phyloP scores from a whole-genome alignment of 208 protist genomes.

The Sergeia podlipaevii region DNA sequence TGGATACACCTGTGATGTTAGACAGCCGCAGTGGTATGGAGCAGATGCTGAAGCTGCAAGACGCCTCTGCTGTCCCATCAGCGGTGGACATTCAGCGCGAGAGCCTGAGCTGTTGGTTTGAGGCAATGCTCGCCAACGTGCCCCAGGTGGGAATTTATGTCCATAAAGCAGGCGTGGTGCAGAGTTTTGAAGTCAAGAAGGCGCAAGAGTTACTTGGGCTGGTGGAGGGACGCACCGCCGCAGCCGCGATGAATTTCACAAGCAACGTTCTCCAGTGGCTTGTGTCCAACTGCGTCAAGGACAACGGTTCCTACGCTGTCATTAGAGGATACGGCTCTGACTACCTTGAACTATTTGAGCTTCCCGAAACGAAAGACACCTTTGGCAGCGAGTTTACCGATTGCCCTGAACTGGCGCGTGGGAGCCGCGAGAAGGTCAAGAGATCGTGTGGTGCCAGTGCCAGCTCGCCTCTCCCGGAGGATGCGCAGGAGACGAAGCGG shows the following conservation, averaged over 20 bases:
- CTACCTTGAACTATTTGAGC: constrained; percentile 67
- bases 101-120: constrained; percentile 72
- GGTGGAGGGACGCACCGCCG: constrained; percentile 56
- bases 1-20: constrained; percentile 75
- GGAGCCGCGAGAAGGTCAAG: too few species aligned
- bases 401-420: neutral
- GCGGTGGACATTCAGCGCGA: constrained; percentile 38
- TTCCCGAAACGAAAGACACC: constrained; percentile 27
- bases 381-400: constrained; percentile 18
- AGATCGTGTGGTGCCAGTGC: too few species aligned
- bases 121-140: constrained; percentile 78
- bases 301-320: constrained; percentile 64
- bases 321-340: constrained; percentile 45
- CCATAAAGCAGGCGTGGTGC: constrained; percentile 70
- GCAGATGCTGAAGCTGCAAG: constrained; percentile 57
- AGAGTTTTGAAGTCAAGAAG: constrained; percentile 65
- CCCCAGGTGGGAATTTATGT: constrained; percentile 74
- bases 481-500: neutral
- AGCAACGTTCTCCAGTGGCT: constrained; percentile 77
- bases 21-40: constrained; percentile 59
- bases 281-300: constrained; percentile 48
- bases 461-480: too few species aligned
- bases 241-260: constrained; percentile 82
- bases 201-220: constrained; percentile 64
- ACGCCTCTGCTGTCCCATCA: constrained; percentile 12